Evolutionary conservation across 108 stramenopile species (phyloP).

Genomic region (Cyclotella sp.): DNA sequence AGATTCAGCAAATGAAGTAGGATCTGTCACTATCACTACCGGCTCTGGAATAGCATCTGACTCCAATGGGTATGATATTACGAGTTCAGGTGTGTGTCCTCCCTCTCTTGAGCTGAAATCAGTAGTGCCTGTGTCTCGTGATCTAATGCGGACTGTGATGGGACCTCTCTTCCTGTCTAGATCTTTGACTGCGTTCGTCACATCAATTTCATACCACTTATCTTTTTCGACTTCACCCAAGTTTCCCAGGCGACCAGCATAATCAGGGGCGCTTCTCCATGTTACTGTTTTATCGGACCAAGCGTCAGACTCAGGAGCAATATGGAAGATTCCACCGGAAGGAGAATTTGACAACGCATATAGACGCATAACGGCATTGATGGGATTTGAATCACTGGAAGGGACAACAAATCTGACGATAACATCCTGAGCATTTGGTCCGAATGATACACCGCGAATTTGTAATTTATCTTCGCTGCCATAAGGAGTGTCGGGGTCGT

Average conservation of each 20-base stretch:
- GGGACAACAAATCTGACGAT: constrained; percentile 36
- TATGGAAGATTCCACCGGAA: constrained; percentile 42
- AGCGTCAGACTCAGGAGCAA: constrained; percentile 14
- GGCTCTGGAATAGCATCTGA: not conserved
- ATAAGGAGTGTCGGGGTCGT: constrained; percentile 28
- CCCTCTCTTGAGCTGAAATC: constrained; percentile 47
- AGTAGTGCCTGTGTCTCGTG: constrained; percentile 20
- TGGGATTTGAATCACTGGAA: constrained; percentile 19
- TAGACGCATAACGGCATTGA: constrained; percentile 25
- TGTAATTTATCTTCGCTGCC: constrained; percentile 11
- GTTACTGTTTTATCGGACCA: constrained; percentile 54
- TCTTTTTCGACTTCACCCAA: constrained; percentile 28
- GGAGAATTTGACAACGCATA: constrained; percentile 27
- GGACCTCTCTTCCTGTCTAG: constrained; percentile 31
- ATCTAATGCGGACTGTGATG: constrained; percentile 18
- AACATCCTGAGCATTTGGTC: constrained; percentile 34
- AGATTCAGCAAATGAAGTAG: not conserved
- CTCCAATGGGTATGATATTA: constrained; percentile 23
- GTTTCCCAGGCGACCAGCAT: constrained; percentile 19
- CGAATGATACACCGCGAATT: constrained; percentile 18
- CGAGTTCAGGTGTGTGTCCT: constrained; percentile 32
- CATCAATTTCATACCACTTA: constrained; percentile 50
- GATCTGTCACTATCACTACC: not conserved
- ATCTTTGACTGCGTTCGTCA: constrained; percentile 20
- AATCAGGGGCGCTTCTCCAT: constrained; percentile 45